Evolutionary conservation across 495 filamentous ascomycete species (phyloP), one percentile per base, ranked within the genome.

Genomic region (Pseudoneurospora amorphoporcata): DNA sequence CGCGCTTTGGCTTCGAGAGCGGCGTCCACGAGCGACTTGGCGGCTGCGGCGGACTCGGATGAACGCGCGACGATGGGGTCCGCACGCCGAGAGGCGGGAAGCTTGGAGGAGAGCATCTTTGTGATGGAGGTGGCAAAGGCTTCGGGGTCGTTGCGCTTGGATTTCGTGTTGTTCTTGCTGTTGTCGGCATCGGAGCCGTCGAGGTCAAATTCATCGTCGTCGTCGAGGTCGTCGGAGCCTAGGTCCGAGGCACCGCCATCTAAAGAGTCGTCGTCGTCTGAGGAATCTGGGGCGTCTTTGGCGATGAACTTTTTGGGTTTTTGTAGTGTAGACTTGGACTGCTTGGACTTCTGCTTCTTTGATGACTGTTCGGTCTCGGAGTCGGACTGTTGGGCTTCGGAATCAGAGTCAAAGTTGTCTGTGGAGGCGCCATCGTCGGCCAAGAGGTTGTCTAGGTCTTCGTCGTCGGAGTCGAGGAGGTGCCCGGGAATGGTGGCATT

Each of bases 91-190:
- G 90, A 87, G 8, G 87, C 89, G 0, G 94, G 90, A 3, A 98
- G 85, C 82, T 98, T 98, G 71, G 92, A 92, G 39, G 87, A 86
- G 29, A 99, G 86, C 82, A 99, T 98, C 77, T 94, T 94, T 75
- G 90, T 89, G 78, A 99, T 95, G 45, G 94, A 95, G 32, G 89
- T 94, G 8, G 94, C 92, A 83, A 99, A 98, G 68, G 92, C 93
- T 71, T 86, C 83, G 14, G 95, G 94, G 82, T 99, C 94, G 80
- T 97, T 95, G 74, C 94, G 92, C 80, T 97, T 95, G 7, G 84
- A 84, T 80, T 83, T 86, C 0, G 53, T 65, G 29, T 83, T 72
- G 71, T 81, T 75, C 69, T 69, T 77, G 17, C 77, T 77, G 12
- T 71, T 68, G 14, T 81, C 77, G 2, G 80, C 80, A 7, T 78